phyloP scores from a whole-genome alignment of 768 basidiomycete species.

The Lentinula sp. region DNA sequence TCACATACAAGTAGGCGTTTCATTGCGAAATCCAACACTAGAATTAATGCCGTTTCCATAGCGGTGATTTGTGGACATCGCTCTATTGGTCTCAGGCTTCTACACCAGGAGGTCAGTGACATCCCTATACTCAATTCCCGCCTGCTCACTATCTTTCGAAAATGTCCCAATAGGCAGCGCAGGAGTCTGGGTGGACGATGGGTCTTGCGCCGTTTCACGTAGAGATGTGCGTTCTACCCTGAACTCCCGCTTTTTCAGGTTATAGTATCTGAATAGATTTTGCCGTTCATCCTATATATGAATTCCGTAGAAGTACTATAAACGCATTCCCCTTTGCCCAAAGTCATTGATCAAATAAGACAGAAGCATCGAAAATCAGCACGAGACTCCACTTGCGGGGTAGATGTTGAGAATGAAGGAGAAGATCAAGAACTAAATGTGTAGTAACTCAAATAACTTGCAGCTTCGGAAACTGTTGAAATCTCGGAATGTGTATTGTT shows the following conservation, averaged over 20 bases:
- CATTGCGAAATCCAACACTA: background rate
- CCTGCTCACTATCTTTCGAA: background rate
- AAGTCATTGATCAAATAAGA: no score
- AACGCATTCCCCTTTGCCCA: no score
- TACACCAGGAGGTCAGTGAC: slow-evolving; percentile 2
- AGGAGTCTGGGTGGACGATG: slow-evolving; percentile 1
- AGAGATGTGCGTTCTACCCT: background rate
- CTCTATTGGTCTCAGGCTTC: background rate
- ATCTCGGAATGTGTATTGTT: no score
- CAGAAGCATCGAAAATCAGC: no score
- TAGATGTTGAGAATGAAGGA: no score
- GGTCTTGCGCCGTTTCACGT: background rate
- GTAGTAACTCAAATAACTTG: no score
- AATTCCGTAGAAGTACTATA: no score
- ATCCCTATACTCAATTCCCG: background rate
- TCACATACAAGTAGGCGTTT: background rate
- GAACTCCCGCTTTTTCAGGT: background rate
- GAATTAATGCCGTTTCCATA: background rate
- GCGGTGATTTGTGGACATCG: background rate
- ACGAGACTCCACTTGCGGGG: no score
- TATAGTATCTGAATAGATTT: background rate
- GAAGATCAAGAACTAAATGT: no score
- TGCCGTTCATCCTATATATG: background rate
- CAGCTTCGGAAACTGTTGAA: no score
- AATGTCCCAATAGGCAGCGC: background rate